A percentile compares a stretch with the other conserved stretches of the same genome.
Conservation (phyloP, 2,329 filamentous ascomycete genomes). For the Pestalotiopsis sp. region DNA sequence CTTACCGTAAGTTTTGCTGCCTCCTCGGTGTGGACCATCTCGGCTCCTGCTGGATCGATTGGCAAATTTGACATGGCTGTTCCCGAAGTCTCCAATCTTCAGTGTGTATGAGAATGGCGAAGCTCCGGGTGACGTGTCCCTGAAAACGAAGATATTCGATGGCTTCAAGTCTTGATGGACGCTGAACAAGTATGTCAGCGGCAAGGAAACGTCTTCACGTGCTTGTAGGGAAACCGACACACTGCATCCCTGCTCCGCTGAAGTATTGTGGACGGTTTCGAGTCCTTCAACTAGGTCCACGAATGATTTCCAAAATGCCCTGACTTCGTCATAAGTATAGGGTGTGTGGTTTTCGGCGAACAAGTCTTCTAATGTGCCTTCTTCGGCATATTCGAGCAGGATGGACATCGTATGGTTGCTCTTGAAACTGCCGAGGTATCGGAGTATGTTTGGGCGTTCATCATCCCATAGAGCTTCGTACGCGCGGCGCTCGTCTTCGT, state of each 20-base stretch:
- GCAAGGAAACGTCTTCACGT: background rate
- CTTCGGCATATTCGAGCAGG: background rate
- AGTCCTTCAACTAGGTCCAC: background rate
- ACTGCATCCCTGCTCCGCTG: background rate
- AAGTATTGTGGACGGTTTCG: background rate
- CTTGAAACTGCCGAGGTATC: background rate
- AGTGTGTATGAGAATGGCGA: background rate
- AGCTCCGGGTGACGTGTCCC: background rate
- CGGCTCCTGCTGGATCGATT: background rate
- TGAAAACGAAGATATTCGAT: background rate
- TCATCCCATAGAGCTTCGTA: background rate
- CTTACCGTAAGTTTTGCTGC: background rate
- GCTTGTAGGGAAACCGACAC: background rate
- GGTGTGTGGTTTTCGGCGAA: background rate
- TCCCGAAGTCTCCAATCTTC: background rate
- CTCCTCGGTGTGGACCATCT: background rate
- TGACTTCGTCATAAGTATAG: background rate
- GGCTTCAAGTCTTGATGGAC: background rate
- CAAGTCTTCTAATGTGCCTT: background rate
- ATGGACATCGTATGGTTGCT: background rate
- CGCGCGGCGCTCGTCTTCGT: background rate
- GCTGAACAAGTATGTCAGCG: background rate
- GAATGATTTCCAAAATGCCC: background rate
- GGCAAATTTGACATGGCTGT: background rate
- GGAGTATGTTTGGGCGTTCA: background rate